A percentile compares a stretch with the other conserved stretches of the same genome.
Conservation (phyloP, 2,329 filamentous ascomycete species). For the Epichloe festucae region DNA sequence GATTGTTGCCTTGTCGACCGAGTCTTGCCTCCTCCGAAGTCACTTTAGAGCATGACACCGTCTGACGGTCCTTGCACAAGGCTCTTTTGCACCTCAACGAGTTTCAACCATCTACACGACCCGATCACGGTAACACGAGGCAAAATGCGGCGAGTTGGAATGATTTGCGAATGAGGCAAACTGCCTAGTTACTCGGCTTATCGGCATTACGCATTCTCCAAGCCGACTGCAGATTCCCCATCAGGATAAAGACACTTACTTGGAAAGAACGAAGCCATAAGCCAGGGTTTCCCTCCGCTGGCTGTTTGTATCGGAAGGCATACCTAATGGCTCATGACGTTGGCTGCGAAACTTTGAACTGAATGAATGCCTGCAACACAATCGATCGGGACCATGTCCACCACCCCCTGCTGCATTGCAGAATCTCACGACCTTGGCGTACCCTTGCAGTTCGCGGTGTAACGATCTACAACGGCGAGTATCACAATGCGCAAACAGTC, state of each 20-base stretch:
- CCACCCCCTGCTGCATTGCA: background rate
- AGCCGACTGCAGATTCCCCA: background rate
- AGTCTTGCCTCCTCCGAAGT: background rate
- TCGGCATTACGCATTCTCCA: background rate
- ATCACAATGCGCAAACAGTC: slow-evolving; percentile 1
- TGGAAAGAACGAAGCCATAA: background rate
- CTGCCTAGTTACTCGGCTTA: background rate
- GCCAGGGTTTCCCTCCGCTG: background rate
- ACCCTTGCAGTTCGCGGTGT: background rate
- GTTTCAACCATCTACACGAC: background rate
- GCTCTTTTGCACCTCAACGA: background rate
- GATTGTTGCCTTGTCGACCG: background rate
- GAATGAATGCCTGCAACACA: background rate
- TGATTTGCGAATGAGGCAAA: background rate
- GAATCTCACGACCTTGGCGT: background rate
- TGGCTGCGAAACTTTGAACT: background rate
- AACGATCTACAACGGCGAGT: background rate
- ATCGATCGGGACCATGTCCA: background rate
- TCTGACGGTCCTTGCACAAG: background rate
- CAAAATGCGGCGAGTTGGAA: too few species aligned
- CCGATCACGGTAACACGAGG: background rate
- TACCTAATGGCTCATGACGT: background rate
- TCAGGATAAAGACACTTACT: background rate
- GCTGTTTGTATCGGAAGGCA: background rate
- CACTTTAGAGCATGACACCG: background rate